Evolutionary conservation across 176 grass and related monocot species (phyloP).

Genomic region (Phoenix roebelenii): DNA sequence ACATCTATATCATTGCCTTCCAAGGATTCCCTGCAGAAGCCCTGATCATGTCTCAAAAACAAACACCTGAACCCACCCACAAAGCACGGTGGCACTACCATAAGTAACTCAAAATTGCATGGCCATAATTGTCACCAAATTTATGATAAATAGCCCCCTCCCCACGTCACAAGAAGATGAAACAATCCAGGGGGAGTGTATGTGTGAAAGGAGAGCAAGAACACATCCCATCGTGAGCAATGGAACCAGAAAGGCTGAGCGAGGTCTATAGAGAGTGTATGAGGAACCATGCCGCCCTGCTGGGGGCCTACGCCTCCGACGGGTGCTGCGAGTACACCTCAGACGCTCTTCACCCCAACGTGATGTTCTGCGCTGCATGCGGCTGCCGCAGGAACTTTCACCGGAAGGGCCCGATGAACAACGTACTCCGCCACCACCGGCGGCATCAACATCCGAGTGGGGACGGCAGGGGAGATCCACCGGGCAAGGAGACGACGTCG

Average conservation of each 20-base stretch:
- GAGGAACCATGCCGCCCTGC: constrained; percentile 14
- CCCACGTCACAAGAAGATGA: too few species aligned
- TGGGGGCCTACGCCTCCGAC: constrained; percentile 10
- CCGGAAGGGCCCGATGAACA: background rate
- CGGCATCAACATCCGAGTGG: too few species aligned
- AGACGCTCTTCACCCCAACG: background rate
- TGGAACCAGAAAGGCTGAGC: background rate
- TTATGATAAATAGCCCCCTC: too few species aligned
- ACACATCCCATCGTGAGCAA: background rate
- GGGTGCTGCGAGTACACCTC: constrained; percentile 19
- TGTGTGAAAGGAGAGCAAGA: too few species aligned
- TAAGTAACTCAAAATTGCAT: too few species aligned
- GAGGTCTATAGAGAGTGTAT: constrained; percentile 13
- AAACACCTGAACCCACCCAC: too few species aligned
- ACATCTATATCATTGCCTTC: too few species aligned
- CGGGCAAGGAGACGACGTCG: background rate
- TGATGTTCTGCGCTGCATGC: background rate
- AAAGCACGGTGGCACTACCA: too few species aligned
- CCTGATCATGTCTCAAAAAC: too few species aligned
- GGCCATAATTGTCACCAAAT: too few species aligned
- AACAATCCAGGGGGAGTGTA: too few species aligned
- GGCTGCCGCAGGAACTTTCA: constrained; percentile 22
- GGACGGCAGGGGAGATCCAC: background rate
- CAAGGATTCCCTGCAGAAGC: too few species aligned
- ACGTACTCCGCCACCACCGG: background rate